phyloP scores from a whole-genome alignment of 345 rosid species.

The Capsella bursapastoris region DNA sequence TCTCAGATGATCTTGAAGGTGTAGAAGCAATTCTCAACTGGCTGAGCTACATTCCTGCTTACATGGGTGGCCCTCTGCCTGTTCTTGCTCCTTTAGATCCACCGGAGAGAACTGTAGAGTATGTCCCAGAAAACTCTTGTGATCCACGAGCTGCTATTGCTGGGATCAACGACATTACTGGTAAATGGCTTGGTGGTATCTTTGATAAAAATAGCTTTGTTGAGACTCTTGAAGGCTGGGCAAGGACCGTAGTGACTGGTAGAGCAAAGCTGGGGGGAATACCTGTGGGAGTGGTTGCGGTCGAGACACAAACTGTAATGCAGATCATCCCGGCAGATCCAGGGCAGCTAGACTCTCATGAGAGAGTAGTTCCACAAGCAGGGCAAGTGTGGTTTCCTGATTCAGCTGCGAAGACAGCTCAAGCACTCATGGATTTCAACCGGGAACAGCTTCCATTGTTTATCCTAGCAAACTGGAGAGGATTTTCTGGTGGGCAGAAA shows the following conservation, averaged over 20 bases:
- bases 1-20: slow-evolving; percentile 96
- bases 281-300: slow-evolving; percentile 95
- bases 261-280: slow-evolving; percentile 98
- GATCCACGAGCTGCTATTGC: slow-evolving; percentile 95
- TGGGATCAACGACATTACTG: slow-evolving; percentile 62
- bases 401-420: slow-evolving; percentile 95
- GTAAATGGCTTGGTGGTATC: slow-evolving; percentile 94
- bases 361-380: slow-evolving; percentile 96
- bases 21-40: slow-evolving; percentile 85
- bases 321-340: slow-evolving; percentile 98
- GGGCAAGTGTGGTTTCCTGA: slow-evolving; percentile 99
- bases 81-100: slow-evolving; percentile 65
- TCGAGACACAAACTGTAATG: slow-evolving; percentile 97
- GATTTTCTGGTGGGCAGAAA: slow-evolving; percentile 97
- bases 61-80: slow-evolving; percentile 80
- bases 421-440: slow-evolving; percentile 94
- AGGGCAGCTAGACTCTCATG: slow-evolving; percentile 98
- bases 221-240: slow-evolving; percentile 98
- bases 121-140: slow-evolving; percentile 83
- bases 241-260: slow-evolving; percentile 97
- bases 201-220: slow-evolving; percentile 93
- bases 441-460: slow-evolving; percentile 92
- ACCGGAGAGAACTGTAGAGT: slow-evolving; percentile 86
- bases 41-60: slow-evolving; percentile 88
- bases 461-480: slow-evolving; percentile 98